A percentile compares a stretch with the other conserved stretches of the same genome.
These are phyloP conservation scores for Flaveria brownii DNA, from an alignment of 129 eudicot species.

Conservation along the genomic window DNA sequence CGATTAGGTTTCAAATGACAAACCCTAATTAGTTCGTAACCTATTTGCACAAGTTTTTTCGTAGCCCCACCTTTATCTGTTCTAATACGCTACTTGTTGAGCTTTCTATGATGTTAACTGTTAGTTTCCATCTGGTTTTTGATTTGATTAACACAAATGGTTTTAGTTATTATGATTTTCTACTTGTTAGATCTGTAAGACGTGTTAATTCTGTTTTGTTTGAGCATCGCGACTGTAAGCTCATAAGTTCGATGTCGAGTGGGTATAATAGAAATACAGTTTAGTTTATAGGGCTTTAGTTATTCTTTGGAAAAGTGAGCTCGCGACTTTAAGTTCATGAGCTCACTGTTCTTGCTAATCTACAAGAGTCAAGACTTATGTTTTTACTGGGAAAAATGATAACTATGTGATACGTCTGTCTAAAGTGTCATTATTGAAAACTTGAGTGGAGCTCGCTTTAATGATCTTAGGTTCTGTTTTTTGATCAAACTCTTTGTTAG, in stretches of 20 bases:
- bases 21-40: constrained; percentile 22
- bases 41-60: constrained; percentile 6
- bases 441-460: too few species aligned
- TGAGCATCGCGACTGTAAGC: constrained; percentile 4
- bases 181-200: constrained; percentile 18
- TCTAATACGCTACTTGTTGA: background rate
- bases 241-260: background rate
- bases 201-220: background rate
- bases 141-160: background rate
- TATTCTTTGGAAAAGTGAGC: too few species aligned
- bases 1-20: background rate
- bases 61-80: background rate
- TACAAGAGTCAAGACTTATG: too few species aligned
- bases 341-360: background rate
- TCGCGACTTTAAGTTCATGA: background rate
- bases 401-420: background rate
- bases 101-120: background rate
- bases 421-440: background rate
- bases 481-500: background rate
- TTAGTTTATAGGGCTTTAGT: constrained; percentile 5
- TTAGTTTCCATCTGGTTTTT: background rate
- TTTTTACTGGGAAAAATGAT: background rate
- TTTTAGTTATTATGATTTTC: background rate
- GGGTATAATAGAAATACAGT: background rate
- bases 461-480: background rate